A percentile compares a stretch with the other conserved stretches of the same genome.
Conservation (phyloP, 2,329 filamentous ascomycete species). For the Leptodontidium sp. region DNA sequence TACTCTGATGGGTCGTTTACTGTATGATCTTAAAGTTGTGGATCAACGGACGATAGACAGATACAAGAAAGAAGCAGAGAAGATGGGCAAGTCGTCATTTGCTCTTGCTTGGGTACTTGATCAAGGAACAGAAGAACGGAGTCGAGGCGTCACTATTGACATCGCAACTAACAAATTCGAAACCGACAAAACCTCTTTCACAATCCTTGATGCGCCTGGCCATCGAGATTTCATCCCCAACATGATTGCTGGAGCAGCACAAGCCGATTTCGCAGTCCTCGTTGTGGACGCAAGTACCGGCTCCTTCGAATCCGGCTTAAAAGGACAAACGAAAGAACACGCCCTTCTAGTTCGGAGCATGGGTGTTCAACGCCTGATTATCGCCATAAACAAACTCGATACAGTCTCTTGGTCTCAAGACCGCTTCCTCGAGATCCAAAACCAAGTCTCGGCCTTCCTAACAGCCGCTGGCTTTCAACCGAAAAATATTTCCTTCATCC, state of each 20-base stretch:
- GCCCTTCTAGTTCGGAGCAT: conserved; percentile 89
- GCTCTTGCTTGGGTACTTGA: conserved; percentile 97
- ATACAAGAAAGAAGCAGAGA: conserved; percentile 87
- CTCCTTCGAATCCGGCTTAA: conserved; percentile 91
- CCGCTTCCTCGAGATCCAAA: conserved; percentile 84
- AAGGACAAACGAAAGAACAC: conserved; percentile 94
- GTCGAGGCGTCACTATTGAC: conserved; percentile 93
- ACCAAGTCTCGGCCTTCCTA: conserved; percentile 85
- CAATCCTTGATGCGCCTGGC: conserved; percentile 93
- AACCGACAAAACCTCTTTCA: conserved; percentile 86
- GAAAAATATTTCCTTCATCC: conserved; percentile 86
- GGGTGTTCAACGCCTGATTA: conserved; percentile 85
- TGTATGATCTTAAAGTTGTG: conserved; percentile 88
- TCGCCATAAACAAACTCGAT: conserved; percentile 96
- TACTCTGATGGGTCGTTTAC: conserved; percentile 93
- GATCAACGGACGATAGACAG: conserved; percentile 89
- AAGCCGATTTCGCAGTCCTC: conserved; percentile 93
- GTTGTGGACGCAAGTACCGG: conserved; percentile 92
- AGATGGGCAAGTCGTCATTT: conserved; percentile 93
- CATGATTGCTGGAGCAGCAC: conserved; percentile 97
- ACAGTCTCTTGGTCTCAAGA: conserved; percentile 82
- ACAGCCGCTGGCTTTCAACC: conserved; percentile 80
- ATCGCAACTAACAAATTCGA: conserved; percentile 96
- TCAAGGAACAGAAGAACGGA: conserved; percentile 87
- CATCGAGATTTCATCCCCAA: conserved; percentile 97